Evolutionary conservation across 176 grass and related monocot species (phyloP).

Genomic region (Phoenix dactylifera): DNA sequence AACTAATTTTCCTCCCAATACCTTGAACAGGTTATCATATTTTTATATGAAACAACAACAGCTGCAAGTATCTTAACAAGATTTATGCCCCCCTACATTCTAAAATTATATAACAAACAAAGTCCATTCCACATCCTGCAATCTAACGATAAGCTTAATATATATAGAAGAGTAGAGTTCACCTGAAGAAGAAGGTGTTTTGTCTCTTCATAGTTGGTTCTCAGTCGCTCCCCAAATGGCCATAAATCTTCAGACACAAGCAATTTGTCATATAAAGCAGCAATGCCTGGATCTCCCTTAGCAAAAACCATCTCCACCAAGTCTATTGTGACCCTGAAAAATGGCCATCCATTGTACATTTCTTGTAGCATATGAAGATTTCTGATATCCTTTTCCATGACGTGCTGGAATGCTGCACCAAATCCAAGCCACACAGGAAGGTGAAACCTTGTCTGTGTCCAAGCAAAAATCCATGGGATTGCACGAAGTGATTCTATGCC

Average conservation of each 20-base stretch:
- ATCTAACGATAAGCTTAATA: background rate
- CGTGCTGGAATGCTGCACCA: constrained; percentile 67
- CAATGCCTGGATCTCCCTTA: constrained; percentile 95
- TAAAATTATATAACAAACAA: no score
- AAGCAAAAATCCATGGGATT: constrained; percentile 99
- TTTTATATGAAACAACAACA: no score
- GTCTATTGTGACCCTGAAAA: constrained; percentile 97
- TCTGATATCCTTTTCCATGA: constrained; percentile 67
- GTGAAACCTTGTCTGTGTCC: constrained; percentile 99
- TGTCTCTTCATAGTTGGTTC: constrained; percentile 84
- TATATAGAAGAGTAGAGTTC: constrained; percentile 19
- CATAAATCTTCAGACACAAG: constrained; percentile 68
- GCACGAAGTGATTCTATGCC: constrained; percentile 96
- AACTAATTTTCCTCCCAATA: no score
- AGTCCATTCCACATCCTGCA: background rate
- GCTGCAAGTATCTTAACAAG: no score
- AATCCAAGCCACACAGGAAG: constrained; percentile 98
- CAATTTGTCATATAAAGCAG: constrained; percentile 86
- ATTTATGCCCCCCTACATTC: no score
- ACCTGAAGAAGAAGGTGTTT: constrained; percentile 94
- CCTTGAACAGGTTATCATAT: no score
- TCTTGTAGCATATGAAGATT: constrained; percentile 71
- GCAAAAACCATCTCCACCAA: constrained; percentile 99
- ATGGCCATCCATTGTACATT: constrained; percentile 99
- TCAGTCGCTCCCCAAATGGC: constrained; percentile 63